Conservation (phyloP, 2,329 filamentous ascomycete species). For the Chaetomiaceae sp. region DNA sequence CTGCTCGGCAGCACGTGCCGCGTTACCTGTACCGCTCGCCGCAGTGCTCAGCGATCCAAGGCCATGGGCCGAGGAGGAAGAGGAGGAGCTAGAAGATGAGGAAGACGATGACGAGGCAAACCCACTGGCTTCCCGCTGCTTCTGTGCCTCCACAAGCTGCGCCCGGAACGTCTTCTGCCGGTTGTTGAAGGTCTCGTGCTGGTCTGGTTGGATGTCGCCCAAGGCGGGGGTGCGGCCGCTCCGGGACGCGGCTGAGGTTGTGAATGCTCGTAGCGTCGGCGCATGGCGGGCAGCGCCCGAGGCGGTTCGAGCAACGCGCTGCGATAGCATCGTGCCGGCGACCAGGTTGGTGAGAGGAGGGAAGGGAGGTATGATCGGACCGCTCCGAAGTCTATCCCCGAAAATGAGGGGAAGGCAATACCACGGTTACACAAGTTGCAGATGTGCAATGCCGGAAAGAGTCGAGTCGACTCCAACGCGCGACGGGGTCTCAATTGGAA, state of each 20-base stretch:
- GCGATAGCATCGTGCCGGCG: slow-evolving; percentile 40
- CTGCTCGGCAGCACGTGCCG: slow-evolving; percentile 50
- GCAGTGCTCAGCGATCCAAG: slow-evolving; percentile 54
- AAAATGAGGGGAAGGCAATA: slow-evolving; percentile 9
- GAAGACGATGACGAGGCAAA: slow-evolving; percentile 32
- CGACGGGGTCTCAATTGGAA: slow-evolving; percentile 1
- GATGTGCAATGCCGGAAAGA: neutral
- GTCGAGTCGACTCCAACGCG: neutral
- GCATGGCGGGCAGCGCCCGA: slow-evolving; percentile 15
- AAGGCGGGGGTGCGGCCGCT: slow-evolving; percentile 62
- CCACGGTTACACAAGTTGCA: neutral
- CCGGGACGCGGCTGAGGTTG: slow-evolving; percentile 42
- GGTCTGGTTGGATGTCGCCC: slow-evolving; percentile 71
- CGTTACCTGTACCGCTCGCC: slow-evolving; percentile 45
- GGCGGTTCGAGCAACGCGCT: slow-evolving; percentile 44
- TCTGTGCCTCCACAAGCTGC: slow-evolving; percentile 68
- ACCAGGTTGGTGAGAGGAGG: slow-evolving; percentile 6
- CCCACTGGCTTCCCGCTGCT: slow-evolving; percentile 81
- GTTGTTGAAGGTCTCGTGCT: slow-evolving; percentile 68
- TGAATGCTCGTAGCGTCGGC: slow-evolving; percentile 45
- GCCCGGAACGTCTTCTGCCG: slow-evolving; percentile 85
- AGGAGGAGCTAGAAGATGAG: slow-evolving; percentile 28
- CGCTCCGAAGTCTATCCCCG: slow-evolving; percentile 1
- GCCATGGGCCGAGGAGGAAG: slow-evolving; percentile 37
- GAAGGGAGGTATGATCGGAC: neutral